Evolutionary conservation across 371 early-diverging fungal species (phyloP).

Genomic region (Circinella minor): DNA sequence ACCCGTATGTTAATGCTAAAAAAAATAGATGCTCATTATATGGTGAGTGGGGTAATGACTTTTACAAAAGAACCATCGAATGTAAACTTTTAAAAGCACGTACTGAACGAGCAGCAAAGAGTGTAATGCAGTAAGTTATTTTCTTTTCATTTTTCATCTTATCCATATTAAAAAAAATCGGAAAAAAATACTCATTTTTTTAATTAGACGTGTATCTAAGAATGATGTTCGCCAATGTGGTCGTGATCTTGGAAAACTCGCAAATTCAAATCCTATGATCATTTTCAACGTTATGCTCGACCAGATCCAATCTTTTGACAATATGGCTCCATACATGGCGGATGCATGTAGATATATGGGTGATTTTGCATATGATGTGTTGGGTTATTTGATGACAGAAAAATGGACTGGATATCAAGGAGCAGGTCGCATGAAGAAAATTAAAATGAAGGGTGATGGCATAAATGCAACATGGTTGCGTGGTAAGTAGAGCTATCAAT

Average conservation of each 20-base stretch:
- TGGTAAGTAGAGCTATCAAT: conserved; percentile 19
- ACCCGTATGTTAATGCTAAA: not conserved
- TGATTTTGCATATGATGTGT: conserved; percentile 83
- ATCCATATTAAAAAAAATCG: not conserved
- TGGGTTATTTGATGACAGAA: conserved; percentile 75
- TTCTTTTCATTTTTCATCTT: not conserved
- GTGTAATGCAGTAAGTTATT: conserved; percentile 62
- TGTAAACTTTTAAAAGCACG: conserved; percentile 51
- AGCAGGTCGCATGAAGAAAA: conserved; percentile 39
- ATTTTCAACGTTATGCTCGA: conserved; percentile 79
- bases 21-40: conserved; percentile 63
- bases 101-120: conserved; percentile 23
- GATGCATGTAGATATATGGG: conserved; percentile 88
- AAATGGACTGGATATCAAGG: conserved; percentile 65
- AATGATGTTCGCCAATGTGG: conserved; percentile 84
- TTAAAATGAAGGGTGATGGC: conserved; percentile 66
- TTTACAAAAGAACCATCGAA: conserved; percentile 58
- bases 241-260: conserved; percentile 80
- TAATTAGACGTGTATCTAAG: conserved; percentile 68
- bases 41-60: conserved; percentile 79
- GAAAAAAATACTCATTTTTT: not conserved
- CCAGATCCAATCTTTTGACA: conserved; percentile 85
- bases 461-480: conserved; percentile 57
- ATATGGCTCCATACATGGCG: conserved; percentile 82
- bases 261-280: conserved; percentile 83